phyloP scores from a whole-genome alignment of 768 basidiomycete genomes.

The Rhodosporidiobolus odoratus region DNA sequence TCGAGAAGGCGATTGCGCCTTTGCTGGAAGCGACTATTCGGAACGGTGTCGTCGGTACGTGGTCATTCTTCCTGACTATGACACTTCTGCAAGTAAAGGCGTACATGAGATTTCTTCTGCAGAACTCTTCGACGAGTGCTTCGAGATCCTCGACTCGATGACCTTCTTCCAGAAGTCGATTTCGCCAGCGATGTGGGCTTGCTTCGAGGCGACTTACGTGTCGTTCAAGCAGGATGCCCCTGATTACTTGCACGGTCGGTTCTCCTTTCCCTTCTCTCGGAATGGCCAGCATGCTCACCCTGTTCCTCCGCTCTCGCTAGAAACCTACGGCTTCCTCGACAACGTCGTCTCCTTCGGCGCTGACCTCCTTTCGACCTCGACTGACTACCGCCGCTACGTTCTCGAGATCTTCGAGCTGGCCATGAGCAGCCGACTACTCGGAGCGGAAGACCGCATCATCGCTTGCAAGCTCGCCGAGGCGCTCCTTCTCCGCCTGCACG shows the following conservation, averaged over 20 bases:
- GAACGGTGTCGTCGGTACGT: conserved; percentile 66
- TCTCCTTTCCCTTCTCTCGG: conserved; percentile 2
- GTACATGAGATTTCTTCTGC: not conserved
- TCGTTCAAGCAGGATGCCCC: conserved; percentile 76
- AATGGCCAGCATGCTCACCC: no score
- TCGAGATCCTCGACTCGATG: conserved; percentile 74
- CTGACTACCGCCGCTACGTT: conserved; percentile 71
- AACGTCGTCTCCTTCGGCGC: conserved; percentile 81
- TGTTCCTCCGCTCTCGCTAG: conserved; percentile 41
- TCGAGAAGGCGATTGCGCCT: conserved; percentile 76
- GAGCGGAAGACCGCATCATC: conserved; percentile 75
- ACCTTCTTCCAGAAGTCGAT: conserved; percentile 74
- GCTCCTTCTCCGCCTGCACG: conserved; percentile 70
- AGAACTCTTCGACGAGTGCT: conserved; percentile 85
- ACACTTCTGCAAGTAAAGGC: not conserved
- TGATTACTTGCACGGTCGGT: conserved; percentile 72
- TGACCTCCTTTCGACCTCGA: conserved; percentile 64
- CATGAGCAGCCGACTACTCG: conserved; percentile 64
- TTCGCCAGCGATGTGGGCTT: conserved; percentile 76
- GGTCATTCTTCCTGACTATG: not conserved
- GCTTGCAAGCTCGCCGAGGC: conserved; percentile 81
- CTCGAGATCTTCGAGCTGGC: conserved; percentile 76
- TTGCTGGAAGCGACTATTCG: conserved; percentile 71
- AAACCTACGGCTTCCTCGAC: conserved; percentile 77
- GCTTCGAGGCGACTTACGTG: conserved; percentile 75